Evolutionary conservation across 495 filamentous ascomycete genomes (phyloP).

Genomic region (Neurospora sublineolata): DNA sequence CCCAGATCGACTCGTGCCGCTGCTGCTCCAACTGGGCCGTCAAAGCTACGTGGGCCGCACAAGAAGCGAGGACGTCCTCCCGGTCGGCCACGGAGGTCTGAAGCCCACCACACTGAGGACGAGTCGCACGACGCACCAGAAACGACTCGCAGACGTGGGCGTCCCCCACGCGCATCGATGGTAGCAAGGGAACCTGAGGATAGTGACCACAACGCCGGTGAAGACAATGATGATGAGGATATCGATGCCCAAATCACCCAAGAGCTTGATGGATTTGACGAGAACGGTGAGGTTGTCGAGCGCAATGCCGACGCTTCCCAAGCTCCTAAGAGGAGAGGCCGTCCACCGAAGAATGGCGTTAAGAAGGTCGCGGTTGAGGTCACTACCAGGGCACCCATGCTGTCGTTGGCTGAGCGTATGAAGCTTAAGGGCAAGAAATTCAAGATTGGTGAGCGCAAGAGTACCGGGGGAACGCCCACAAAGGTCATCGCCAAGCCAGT

Average conservation of each 20-base stretch:
- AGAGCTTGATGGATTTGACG: conserved; percentile 18
- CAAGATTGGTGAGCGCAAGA: conserved; percentile 26
- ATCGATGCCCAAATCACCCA: conserved; percentile 16
- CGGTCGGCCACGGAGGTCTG: conserved; percentile 17
- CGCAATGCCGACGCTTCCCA: neutral
- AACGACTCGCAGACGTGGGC: conserved; percentile 6
- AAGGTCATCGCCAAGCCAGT: conserved; percentile 5
- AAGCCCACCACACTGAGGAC: neutral
- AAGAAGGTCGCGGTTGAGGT: conserved; percentile 3
- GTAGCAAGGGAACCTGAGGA: neutral
- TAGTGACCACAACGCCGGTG: neutral
- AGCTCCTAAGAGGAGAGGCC: conserved; percentile 14
- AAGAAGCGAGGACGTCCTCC: conserved; percentile 15
- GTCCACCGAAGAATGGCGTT: conserved; percentile 10
- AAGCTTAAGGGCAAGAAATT: conserved; percentile 32
- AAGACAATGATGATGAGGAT: conserved; percentile 1
- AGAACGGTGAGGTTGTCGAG: conserved; percentile 16
- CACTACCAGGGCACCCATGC: conserved; percentile 9
- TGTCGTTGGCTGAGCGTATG: conserved; percentile 38
- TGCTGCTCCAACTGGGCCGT: neutral
- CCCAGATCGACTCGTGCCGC: neutral
- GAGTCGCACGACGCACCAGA: neutral
- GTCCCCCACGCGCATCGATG: conserved; percentile 10
- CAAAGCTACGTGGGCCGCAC: neutral
- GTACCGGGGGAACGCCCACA: conserved; percentile 1